Base-by-base conservation (phyloP, 306 rosid genomes). In the Cucurbita argyrosperma region DNA sequence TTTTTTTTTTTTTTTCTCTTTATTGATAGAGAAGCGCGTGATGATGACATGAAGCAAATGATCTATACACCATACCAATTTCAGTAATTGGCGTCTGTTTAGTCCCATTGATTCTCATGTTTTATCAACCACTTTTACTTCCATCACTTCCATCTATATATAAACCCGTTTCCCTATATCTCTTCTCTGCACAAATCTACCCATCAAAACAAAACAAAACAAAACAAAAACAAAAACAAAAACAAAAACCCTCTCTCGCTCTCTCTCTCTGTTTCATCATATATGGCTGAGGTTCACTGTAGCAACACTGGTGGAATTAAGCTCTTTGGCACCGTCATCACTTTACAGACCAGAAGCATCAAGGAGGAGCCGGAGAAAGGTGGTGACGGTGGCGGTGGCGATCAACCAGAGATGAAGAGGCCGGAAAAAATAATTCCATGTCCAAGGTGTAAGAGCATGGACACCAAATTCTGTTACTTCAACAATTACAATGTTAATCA, bases 401-500 rank as follows among this genome's bases (percentile, higher is more conserved):
- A 46, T 46, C 40, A 67, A 38, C 65, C 67, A 60, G 84, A 71
- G 80, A 87, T 83, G 74, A 90, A 87, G 83, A 83, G 74, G 73
- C 80, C 86, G 9, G 96, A 88, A 5, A 88, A 88, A 85, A 92
- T 85, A 71, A 78, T 90, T 77, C 73, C 92, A 0, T 92, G 98
- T 21, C 98, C 98, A 0, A 88, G 98, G 79, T 92, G 98, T 87
- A 90, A 93, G 76, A 93, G 98, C 85, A 78, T 82, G 89, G 97
- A 93, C 74, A 93, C 98, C n/a, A 93, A 93, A 66, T 93, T 93
- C 76, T 93, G 98, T 64, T 92, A 92, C 76, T 92, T 92, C 85
- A 92, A 92, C 37, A 92, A 92, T 73, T 92, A 92, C 81, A 92
- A 92, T 80, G 96, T 92, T 26, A 92, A 92, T 72, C 98, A 92